Evolutionary conservation across 495 filamentous ascomycete species (phyloP).

Genomic region (Bryoglossum gracile): DNA sequence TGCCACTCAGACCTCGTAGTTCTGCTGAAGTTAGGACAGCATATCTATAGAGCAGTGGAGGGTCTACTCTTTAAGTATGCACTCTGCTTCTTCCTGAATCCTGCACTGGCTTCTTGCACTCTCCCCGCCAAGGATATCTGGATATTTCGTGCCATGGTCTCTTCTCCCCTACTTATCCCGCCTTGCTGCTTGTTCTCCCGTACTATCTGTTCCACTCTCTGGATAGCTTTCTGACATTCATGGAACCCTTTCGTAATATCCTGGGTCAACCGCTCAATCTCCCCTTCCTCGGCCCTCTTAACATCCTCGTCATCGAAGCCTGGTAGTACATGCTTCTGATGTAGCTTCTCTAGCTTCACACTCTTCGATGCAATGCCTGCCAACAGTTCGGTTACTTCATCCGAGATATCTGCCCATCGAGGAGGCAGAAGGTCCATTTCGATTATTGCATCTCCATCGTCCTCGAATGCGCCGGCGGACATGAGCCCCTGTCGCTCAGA

Average conservation of each 20-base stretch:
- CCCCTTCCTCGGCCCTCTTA: conserved; percentile 71
- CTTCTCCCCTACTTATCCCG: conserved; percentile 69
- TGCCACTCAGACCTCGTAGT: conserved; percentile 63
- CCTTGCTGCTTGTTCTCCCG: conserved; percentile 61
- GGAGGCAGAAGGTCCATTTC: conserved; percentile 97
- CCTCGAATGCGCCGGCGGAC: conserved; percentile 67
- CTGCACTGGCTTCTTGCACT: conserved; percentile 87
- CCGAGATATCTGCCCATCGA: conserved; percentile 90
- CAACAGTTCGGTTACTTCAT: conserved; percentile 84
- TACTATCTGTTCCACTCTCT: conserved; percentile 80
- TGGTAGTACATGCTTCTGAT: conserved; percentile 94
- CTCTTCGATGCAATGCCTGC: conserved; percentile 74
- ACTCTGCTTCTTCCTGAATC: conserved; percentile 94
- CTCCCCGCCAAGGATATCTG: conserved; percentile 80
- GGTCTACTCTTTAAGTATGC: conserved; percentile 84
- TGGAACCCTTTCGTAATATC: conserved; percentile 85
- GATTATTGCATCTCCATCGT: conserved; percentile 87
- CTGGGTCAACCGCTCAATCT: conserved; percentile 86
- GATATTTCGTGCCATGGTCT: conserved; percentile 93
- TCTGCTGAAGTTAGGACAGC: conserved; percentile 46
- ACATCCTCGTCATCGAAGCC: conserved; percentile 94
- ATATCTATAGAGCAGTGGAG: neutral
- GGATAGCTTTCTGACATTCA: conserved; percentile 78
- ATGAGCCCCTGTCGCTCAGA: conserved; percentile 86
- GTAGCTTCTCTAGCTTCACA: conserved; percentile 77